phyloP scores from a whole-genome alignment of 192 early-diverging fungal genomes.

The Glomus cerebriforme region DNA sequence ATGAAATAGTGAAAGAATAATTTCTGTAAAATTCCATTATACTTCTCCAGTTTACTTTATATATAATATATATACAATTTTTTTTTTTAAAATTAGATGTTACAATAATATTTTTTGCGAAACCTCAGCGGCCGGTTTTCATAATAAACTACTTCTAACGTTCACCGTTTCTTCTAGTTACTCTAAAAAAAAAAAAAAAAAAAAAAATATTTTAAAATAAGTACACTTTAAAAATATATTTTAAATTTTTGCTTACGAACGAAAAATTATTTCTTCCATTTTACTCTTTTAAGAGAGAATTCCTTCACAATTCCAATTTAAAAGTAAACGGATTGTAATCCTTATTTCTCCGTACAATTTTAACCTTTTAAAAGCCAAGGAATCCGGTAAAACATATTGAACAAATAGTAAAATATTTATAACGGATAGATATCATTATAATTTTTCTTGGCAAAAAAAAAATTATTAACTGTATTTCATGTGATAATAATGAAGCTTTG shows the following conservation, averaged over 20 bases:
- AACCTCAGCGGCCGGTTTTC: not conserved
- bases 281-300: not conserved
- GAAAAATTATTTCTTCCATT: not conserved
- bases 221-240: not conserved
- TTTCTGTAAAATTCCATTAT: too few relatives aligned
- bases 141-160: not conserved
- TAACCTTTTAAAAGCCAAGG: not conserved
- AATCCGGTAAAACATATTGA: not conserved
- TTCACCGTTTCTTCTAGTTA: not conserved
- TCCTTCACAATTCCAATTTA: not conserved
- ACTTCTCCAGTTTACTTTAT: too few relatives aligned
- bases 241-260: not conserved
- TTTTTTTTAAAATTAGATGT: not conserved
- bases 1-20: too few relatives aligned
- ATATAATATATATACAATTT: not conserved
- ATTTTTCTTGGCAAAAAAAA: not conserved
- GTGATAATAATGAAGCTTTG: not conserved
- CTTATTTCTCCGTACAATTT: not conserved
- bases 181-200: not conserved
- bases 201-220: too few relatives aligned
- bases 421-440: not conserved
- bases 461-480: not conserved
- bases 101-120: not conserved
- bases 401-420: not conserved
- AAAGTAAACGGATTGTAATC: not conserved